Conservation (phyloP, 352 stramenopile genomes). For the Globisporangium emineosum region DNA sequence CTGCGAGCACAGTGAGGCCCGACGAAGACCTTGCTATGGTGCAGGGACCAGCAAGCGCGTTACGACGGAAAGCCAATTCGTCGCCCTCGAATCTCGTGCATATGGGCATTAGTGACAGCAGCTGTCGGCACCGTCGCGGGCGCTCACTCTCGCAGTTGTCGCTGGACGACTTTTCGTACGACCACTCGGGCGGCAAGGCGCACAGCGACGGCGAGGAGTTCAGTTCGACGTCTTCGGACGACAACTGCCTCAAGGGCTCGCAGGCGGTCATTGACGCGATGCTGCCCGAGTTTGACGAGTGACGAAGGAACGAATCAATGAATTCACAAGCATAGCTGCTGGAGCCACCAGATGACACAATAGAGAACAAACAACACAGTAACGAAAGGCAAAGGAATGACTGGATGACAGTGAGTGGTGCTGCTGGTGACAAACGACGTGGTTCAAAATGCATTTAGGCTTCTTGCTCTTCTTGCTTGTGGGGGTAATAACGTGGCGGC, state of each 20-base stretch:
- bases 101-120: not conserved
- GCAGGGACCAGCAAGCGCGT: not conserved
- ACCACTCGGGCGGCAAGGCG: constrained; percentile 23
- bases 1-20: not conserved
- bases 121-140: constrained; percentile 19
- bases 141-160: constrained; percentile 46
- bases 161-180: constrained; percentile 10
- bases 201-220: constrained; percentile 47
- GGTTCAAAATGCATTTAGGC: not conserved
- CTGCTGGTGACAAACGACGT: not conserved
- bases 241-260: constrained; percentile 21
- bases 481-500: not conserved
- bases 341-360: constrained; percentile 1
- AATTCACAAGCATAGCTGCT: not conserved
- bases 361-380: not conserved
- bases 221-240: constrained; percentile 36
- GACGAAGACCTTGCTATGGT: not conserved
- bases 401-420: not conserved
- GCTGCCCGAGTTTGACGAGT: constrained; percentile 16
- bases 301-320: not conserved
- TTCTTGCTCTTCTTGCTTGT: not conserved
- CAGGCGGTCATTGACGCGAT: constrained; percentile 17
- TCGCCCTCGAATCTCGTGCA: constrained; percentile 2
- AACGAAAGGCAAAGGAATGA: not conserved
- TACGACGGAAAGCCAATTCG: not conserved